Percentiles rank a stretch among this genome's conserved stretches.
phyloP scores from a whole-genome alignment of 2,329 filamentous ascomycete genomes.

The Basipetospora sp. region DNA sequence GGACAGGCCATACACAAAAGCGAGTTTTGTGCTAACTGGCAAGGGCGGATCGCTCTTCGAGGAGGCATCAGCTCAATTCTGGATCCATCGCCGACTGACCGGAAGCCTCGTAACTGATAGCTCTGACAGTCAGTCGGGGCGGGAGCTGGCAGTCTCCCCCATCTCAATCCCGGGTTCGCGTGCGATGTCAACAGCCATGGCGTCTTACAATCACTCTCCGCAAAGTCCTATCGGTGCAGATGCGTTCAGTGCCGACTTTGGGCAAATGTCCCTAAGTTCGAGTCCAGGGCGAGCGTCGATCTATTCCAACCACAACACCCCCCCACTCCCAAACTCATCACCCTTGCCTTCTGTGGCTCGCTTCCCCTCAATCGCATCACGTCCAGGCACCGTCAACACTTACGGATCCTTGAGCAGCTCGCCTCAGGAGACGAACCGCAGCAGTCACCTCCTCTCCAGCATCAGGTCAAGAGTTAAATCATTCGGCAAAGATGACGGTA shows the following conservation, averaged over 20 bases:
- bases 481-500: neutral
- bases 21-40: conserved; percentile 17
- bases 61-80: conserved; percentile 18
- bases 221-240: neutral
- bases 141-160: neutral
- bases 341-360: neutral
- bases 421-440: neutral
- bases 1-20: conserved; percentile 11
- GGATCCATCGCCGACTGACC: conserved; percentile 16
- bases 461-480: neutral
- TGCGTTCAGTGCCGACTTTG: neutral
- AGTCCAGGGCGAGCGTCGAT: conserved; percentile 2
- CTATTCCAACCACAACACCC: neutral
- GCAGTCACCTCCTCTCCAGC: neutral
- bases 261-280: neutral
- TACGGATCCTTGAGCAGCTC: neutral
- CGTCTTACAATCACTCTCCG: neutral
- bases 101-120: conserved; percentile 17
- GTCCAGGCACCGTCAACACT: neutral
- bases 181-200: neutral
- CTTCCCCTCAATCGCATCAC: neutral
- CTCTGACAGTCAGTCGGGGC: conserved; percentile 12
- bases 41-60: conserved; percentile 12
- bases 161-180: neutral
- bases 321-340: neutral